phyloP scores from a whole-genome alignment of 169 alveolate species.

The Plasmodium fragile region DNA sequence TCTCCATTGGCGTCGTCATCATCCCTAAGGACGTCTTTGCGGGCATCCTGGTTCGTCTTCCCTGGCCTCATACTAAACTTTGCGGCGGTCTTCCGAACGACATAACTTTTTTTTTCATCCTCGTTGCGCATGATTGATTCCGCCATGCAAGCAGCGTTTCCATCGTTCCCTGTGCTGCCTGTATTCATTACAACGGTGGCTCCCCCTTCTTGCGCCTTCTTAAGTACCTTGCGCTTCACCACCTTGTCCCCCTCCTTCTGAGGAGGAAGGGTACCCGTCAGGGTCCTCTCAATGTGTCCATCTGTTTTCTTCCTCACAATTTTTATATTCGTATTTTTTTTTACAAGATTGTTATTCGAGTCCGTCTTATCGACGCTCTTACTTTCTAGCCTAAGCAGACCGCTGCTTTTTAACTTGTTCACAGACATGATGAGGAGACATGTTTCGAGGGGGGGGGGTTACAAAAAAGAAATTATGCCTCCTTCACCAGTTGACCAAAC shows the following conservation, averaged over 20 bases:
- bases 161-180: background rate
- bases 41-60: background rate
- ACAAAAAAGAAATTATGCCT: background rate
- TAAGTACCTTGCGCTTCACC: conserved; percentile 14
- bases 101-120: background rate
- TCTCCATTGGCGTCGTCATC: background rate
- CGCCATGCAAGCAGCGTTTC: background rate
- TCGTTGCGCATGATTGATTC: background rate
- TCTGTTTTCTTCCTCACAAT: conserved; percentile 23
- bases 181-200: background rate
- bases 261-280: background rate
- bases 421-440: conserved; percentile 30
- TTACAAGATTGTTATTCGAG: conserved; percentile 4
- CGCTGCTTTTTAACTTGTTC: conserved; percentile 37
- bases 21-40: background rate
- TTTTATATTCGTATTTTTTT: conserved; percentile 8
- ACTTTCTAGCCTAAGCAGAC: conserved; percentile 34
- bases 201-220: conserved; percentile 13
- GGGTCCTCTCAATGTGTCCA: conserved; percentile 9
- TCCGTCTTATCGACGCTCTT: conserved; percentile 21
- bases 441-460: background rate
- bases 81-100: background rate
- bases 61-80: background rate
- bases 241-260: conserved; percentile 2
- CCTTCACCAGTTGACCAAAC: background rate